Percentiles rank a stretch among this genome's conserved stretches.
phyloP scores from a whole-genome alignment of 1,139 yeast species.

The Scheffersomyces illinoinensis region DNA sequence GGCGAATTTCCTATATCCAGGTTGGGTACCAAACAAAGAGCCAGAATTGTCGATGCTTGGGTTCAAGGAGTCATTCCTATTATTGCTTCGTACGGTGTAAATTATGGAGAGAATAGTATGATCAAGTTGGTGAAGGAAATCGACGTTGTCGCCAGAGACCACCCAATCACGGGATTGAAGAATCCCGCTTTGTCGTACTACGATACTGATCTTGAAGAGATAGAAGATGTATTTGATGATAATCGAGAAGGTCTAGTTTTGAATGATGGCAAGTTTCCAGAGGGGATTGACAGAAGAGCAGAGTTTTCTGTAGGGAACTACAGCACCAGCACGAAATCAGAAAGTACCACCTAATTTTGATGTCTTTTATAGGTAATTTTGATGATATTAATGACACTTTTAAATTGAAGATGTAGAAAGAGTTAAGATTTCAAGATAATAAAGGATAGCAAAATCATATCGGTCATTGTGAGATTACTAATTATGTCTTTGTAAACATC shows the following conservation, averaged over 20 bases:
- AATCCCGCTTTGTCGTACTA: constrained; percentile 49
- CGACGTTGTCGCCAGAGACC: constrained; percentile 41
- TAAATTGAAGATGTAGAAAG: not conserved
- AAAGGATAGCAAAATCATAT: no score
- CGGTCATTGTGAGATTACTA: no score
- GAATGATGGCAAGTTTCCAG: constrained; percentile 12
- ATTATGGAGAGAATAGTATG: constrained; percentile 67
- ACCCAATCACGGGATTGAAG: constrained; percentile 44
- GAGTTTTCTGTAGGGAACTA: constrained; percentile 8
- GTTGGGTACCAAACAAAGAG: constrained; percentile 75
- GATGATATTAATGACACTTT: not conserved
- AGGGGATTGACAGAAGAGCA: constrained; percentile 7
- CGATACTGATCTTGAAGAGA: constrained; percentile 29
- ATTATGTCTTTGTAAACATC: no score
- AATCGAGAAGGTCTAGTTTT: constrained; percentile 30
- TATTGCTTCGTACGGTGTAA: constrained; percentile 49
- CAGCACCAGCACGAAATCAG: constrained; percentile 7
- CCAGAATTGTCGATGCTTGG: constrained; percentile 61
- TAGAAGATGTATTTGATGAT: constrained; percentile 32
- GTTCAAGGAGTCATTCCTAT: constrained; percentile 50
- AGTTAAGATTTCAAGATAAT: no score
- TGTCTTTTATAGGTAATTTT: not conserved
- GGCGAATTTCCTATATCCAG: constrained; percentile 70
- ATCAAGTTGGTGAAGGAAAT: constrained; percentile 54
- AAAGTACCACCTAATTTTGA: not conserved